These are phyloP conservation scores for Coemansia sp. DNA, from an alignment of 192 early-diverging fungal species.

Conservation along the genomic window DNA sequence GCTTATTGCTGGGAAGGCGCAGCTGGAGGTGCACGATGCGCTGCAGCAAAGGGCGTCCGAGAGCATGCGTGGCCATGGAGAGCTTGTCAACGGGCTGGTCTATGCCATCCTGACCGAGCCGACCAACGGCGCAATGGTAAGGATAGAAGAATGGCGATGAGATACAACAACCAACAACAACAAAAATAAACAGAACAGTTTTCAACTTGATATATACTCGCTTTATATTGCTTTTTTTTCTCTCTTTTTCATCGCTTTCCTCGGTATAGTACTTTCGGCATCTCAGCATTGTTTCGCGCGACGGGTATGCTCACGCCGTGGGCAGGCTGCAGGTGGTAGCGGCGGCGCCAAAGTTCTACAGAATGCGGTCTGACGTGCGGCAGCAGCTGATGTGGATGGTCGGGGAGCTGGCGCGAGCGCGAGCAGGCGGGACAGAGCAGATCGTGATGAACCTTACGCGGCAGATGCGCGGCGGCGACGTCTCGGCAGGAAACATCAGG, in stretches of 20 bases:
- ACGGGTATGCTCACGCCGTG: slow-evolving; percentile 54
- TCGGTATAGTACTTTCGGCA: slow-evolving; percentile 53
- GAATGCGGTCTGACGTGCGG: slow-evolving; percentile 36
- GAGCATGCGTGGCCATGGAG: slow-evolving; percentile 50
- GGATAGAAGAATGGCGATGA: background rate
- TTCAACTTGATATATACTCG: too few relatives aligned
- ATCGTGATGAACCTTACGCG: slow-evolving; percentile 55
- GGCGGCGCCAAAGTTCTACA: slow-evolving; percentile 31
- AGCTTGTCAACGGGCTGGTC: slow-evolving; percentile 59
- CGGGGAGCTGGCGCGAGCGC: slow-evolving; percentile 54
- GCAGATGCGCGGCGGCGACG: slow-evolving; percentile 64
- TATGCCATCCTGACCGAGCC: slow-evolving; percentile 59
- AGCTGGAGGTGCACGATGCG: slow-evolving; percentile 59
- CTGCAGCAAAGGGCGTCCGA: slow-evolving; percentile 59
- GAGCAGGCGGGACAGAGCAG: slow-evolving; percentile 53
- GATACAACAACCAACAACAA: too few relatives aligned
- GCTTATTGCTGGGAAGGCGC: slow-evolving; percentile 44
- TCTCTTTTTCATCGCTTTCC: background rate
- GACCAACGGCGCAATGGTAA: slow-evolving; percentile 32
- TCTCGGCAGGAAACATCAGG: slow-evolving; percentile 44
- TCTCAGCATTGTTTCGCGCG: slow-evolving; percentile 63
- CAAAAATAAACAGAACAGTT: too few relatives aligned
- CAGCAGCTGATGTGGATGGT: slow-evolving; percentile 62
- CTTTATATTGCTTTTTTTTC: background rate
- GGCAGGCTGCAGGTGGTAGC: slow-evolving; percentile 38